Evolutionary conservation across 2,329 filamentous ascomycete genomes (phyloP), one percentile per base, ranked within the genome.

Genomic region (Coleophoma eucalyptorum): DNA sequence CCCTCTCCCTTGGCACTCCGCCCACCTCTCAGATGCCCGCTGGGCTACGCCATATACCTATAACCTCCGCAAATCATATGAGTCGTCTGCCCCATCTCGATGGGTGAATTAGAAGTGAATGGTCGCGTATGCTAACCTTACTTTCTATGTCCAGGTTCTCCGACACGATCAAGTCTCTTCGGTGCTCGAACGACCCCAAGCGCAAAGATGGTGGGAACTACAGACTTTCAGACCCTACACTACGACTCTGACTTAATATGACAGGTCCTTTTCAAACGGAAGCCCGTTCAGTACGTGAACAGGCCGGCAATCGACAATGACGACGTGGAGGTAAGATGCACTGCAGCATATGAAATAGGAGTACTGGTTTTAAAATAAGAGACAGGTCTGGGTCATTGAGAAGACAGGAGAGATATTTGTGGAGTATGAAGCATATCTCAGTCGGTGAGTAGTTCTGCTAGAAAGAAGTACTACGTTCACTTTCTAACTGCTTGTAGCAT

Each of bases 211-310:
- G 64, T 65, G 54, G 33, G 52, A 34, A 16, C n/a, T 16, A 35
- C 34, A 8, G 43, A 31, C 26, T 5, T 20, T 42, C 46, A 43
- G 31, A 15, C 31, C 31, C 20, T 16, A 15, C 13, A n/a, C 18
- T 16, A 32, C 13, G 40, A 4, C 32, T 26, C 38, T 55, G 37
- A 54, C 49, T 54, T 47, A 60, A 31, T 5, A 11, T 37, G 31
- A 10, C 48, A 97, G 93, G 93, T 99, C 62, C 80, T 96, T 58
- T 97, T 89, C 72, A 97, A 97, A 76, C 84, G 94, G 64, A 97
- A 97, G 73, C 92, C 92, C 51, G 91, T 97, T 65, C 85, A 89
- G 72, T 88, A 90, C 67, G 76, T 92, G 59, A 80, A 87, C 46
- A 78, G 79, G 44, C 87, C 88, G 19, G 75, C 80, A 48, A 81